Percentiles rank a stretch among this genome's conserved stretches.
These are phyloP conservation scores for Chrysanthemum seticuspe DNA, from an alignment of 129 eudicot genomes.

Conservation along the genomic window DNA sequence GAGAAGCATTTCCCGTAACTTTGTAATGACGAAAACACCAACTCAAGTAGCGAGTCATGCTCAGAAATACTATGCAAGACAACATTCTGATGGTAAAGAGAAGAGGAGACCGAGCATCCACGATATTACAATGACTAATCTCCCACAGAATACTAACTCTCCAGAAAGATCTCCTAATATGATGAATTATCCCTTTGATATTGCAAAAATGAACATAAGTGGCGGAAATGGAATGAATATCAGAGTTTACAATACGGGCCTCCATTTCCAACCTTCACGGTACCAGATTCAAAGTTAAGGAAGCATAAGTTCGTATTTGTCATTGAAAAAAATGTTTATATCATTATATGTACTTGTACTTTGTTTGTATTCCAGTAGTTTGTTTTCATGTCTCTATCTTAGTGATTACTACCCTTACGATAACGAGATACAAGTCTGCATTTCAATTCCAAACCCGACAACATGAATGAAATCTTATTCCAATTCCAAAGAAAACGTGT, in stretches of 20 bases:
- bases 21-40: conserved; percentile 69
- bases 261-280: conserved; percentile 43
- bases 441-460: conserved; percentile 25
- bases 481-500: conserved; percentile 1
- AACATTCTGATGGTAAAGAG: conserved; percentile 71
- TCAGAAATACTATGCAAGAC: conserved; percentile 81
- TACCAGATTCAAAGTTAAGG: conserved; percentile 37
- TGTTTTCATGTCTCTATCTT: conserved; percentile 25
- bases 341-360: conserved; percentile 22
- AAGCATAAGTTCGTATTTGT: conserved; percentile 21
- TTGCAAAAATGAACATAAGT: conserved; percentile 35
- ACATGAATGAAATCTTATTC: conserved; percentile 7
- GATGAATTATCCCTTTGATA: conserved; percentile 18
- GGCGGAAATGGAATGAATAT: conserved; percentile 34
- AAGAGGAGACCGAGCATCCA: conserved; percentile 91
- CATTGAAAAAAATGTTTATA: conserved; percentile 22
- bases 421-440: conserved; percentile 21
- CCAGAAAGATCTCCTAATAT: conserved; percentile 22
- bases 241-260: conserved; percentile 34
- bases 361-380: conserved; percentile 16
- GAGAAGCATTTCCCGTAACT: conserved; percentile 84
- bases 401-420: conserved; percentile 26
- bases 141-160: conserved; percentile 23
- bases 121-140: conserved; percentile 68
- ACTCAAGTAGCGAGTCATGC: conserved; percentile 98